These are phyloP conservation scores for Metroxylon sagu DNA, from an alignment of 176 grass and related monocot species.

Conservation along the genomic window DNA sequence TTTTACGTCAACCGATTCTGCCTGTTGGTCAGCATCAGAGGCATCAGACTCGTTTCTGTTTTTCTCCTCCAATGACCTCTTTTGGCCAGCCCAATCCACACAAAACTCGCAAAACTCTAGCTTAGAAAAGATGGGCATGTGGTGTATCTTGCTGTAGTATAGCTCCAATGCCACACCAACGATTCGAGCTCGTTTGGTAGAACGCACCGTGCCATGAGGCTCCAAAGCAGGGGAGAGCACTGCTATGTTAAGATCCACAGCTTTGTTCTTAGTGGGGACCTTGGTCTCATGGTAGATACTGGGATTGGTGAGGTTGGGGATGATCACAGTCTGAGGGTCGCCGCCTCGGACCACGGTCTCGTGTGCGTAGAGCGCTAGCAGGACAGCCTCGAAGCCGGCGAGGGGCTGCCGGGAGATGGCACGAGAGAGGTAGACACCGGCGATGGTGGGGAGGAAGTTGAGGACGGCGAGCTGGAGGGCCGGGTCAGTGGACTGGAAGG, in stretches of 20 bases:
- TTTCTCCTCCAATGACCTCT: not conserved
- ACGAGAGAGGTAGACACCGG: constrained; percentile 62
- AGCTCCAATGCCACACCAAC: constrained; percentile 63
- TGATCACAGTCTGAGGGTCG: constrained; percentile 29
- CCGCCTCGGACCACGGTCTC: constrained; percentile 36
- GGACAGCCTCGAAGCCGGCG: constrained; percentile 75
- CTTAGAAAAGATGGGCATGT: constrained; percentile 68
- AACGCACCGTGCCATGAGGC: constrained; percentile 50
- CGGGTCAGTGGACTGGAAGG: constrained; percentile 46
- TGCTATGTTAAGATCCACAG: constrained; percentile 24
- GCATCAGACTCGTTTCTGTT: too few species aligned
- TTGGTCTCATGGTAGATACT: constrained; percentile 54
- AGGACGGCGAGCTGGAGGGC: constrained; percentile 65
- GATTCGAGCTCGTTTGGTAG: constrained; percentile 53
- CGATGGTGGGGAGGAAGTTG: constrained; percentile 45
- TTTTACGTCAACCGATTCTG: not conserved
- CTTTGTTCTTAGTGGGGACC: constrained; percentile 23
- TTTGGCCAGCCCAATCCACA: constrained; percentile 45
- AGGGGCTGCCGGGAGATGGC: constrained; percentile 40
- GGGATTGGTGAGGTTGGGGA: constrained; percentile 52
- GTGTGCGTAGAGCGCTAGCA: constrained; percentile 62
- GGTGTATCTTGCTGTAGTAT: constrained; percentile 55
- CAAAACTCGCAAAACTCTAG: constrained; percentile 66
- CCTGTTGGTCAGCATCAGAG: too few species aligned
- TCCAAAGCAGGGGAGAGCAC: constrained; percentile 53